A percentile compares a stretch with the other conserved stretches of the same genome.
Conservation (phyloP, 1,139 yeast genomes). For the Yamadazyma oceani region DNA sequence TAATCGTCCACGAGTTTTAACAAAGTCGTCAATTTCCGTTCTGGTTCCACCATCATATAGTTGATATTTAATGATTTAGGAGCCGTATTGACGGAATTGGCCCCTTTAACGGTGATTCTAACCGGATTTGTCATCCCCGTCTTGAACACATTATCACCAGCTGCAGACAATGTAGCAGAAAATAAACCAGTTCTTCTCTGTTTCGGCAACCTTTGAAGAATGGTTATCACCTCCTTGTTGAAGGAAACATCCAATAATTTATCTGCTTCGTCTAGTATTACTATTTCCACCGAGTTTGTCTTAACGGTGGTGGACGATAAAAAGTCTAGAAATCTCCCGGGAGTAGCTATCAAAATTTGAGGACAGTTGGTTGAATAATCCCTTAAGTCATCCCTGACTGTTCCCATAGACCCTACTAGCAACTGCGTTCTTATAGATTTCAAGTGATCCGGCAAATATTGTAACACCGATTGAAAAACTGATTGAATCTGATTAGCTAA, state of each 20-base stretch:
- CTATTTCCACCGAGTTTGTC: conserved; percentile 63
- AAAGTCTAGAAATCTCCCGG: conserved; percentile 85
- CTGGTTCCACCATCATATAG: conserved; percentile 62
- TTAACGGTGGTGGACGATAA: conserved; percentile 51
- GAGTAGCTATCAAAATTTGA: conserved; percentile 85
- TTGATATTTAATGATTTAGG: conserved; percentile 69
- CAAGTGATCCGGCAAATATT: conserved; percentile 55
- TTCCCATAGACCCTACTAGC: conserved; percentile 74
- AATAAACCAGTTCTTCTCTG: conserved; percentile 93
- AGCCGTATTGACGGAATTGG: conserved; percentile 31
- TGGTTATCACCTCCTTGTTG: conserved; percentile 63
- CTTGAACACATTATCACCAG: conserved; percentile 66
- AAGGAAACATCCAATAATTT: conserved; percentile 80
- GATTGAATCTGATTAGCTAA: conserved; percentile 77
- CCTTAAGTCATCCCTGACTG: conserved; percentile 74
- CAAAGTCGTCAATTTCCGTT: conserved; percentile 57
- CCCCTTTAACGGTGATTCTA: conserved; percentile 68
- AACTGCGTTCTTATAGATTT: conserved; percentile 59
- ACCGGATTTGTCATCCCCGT: conserved; percentile 92
- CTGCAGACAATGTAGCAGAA: conserved; percentile 86
- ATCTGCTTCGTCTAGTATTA: conserved; percentile 92
- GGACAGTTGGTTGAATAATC: conserved; percentile 54
- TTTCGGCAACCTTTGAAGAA: conserved; percentile 70
- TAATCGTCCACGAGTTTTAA: conserved; percentile 53
- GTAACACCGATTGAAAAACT: conserved; percentile 62